Conservation (phyloP, 345 rosid species). For the Schrenkiella parvula region DNA sequence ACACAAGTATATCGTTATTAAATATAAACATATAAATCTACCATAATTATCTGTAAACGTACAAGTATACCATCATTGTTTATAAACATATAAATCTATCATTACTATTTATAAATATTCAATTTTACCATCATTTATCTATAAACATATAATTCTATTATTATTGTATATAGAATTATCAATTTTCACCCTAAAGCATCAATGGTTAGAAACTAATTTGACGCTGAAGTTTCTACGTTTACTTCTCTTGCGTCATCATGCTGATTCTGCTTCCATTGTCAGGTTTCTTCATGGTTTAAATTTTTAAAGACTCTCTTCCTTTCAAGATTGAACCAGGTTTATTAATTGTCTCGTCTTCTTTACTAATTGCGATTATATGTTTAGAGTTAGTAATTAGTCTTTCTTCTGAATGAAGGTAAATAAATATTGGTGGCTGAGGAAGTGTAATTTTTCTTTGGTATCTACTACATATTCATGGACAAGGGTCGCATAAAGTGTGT, state of each 20-base stretch:
- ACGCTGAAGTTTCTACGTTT: not conserved
- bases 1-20: too few relatives aligned
- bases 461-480: slow-evolving; percentile 64
- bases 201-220: not conserved
- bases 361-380: not conserved
- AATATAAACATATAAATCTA: too few relatives aligned
- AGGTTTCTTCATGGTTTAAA: slow-evolving; percentile 39
- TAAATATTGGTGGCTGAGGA: slow-evolving; percentile 22
- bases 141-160: too few relatives aligned
- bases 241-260: not conserved
- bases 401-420: slow-evolving; percentile 15
- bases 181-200: too few relatives aligned
- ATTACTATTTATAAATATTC: too few relatives aligned
- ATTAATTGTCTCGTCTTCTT: not conserved
- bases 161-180: too few relatives aligned
- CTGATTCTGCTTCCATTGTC: slow-evolving; percentile 19
- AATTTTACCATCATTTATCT: too few relatives aligned
- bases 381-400: not conserved
- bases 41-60: too few relatives aligned
- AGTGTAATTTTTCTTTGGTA: slow-evolving; percentile 29
- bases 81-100: too few relatives aligned
- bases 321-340: slow-evolving; percentile 47
- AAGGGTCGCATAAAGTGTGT: slow-evolving; percentile 47
- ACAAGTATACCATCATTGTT: too few relatives aligned
- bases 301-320: slow-evolving; percentile 37